These are phyloP conservation scores for Agastache rugosa DNA, from an alignment of 257 asterid species.

Conservation along the genomic window DNA sequence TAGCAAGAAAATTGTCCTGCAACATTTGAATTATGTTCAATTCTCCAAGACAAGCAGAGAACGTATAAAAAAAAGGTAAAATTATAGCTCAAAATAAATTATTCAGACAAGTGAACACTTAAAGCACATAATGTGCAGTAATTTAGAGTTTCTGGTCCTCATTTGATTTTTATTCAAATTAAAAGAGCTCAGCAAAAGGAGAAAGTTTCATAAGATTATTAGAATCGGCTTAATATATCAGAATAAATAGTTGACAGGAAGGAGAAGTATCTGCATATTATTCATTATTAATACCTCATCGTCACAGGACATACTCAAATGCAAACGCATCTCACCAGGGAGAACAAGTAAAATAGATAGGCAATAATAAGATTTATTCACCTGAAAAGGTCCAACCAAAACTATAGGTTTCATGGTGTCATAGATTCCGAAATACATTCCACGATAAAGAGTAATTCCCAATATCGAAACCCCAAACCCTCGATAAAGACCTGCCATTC, in stretches of 20 bases:
- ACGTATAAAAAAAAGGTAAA: background rate
- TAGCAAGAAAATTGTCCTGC: conserved; percentile 90
- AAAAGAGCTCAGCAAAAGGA: background rate
- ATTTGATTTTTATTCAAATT: background rate
- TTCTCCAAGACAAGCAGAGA: background rate
- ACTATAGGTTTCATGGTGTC: conserved; percentile 93
- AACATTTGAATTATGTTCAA: conserved; percentile 30
- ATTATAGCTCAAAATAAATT: background rate
- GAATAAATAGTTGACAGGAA: no score
- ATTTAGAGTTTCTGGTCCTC: conserved; percentile 1
- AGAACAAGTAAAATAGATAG: conserved; percentile 13
- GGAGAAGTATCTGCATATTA: no score
- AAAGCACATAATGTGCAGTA: background rate
- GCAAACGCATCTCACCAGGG: background rate
- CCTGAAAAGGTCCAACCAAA: conserved; percentile 87
- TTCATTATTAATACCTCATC: no score
- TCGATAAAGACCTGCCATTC: conserved; percentile 83
- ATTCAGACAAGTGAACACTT: background rate
- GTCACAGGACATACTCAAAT: background rate
- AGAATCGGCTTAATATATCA: background rate
- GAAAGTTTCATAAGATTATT: background rate
- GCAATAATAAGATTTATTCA: conserved; percentile 29
- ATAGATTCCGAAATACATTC: conserved; percentile 96
- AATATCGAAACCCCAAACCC: conserved; percentile 88
- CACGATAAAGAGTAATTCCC: conserved; percentile 94